These are phyloP conservation scores for Novymonas esmeraldas DNA, from an alignment of 208 protist genomes.

Conservation along the genomic window DNA sequence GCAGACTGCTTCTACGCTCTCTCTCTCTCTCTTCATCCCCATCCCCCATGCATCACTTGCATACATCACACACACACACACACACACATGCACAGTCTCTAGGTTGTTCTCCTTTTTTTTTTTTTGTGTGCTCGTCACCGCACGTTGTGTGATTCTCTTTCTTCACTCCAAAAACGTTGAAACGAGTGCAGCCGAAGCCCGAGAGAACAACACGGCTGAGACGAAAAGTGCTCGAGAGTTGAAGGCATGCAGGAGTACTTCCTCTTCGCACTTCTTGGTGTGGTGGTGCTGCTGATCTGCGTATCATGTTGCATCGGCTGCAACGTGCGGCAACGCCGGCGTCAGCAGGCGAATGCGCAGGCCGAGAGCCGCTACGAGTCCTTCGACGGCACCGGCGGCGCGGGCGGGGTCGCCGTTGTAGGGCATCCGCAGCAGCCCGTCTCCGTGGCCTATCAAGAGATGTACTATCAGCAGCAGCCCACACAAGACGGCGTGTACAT, in stretches of 20 bases:
- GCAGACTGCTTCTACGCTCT: no score
- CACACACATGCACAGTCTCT: no score
- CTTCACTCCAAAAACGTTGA: no score
- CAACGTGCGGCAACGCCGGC: neutral
- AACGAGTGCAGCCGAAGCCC: no score
- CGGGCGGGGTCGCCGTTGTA: neutral
- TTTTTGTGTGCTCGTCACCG: no score
- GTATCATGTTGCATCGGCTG: constrained; percentile 1
- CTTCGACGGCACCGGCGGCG: neutral
- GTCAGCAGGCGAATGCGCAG: neutral
- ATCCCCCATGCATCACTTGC: no score
- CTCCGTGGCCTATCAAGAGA: neutral
- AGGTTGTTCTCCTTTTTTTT: no score
- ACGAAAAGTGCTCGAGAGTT: no score
- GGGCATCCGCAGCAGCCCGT: neutral
- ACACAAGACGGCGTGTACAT: neutral
- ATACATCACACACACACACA: no score
- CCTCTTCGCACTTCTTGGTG: neutral
- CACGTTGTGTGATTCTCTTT: no score
- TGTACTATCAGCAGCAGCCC: constrained; percentile 25
- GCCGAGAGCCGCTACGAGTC: neutral
- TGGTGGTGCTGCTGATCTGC: neutral
- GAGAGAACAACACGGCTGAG: no score
- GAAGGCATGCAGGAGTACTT: constrained; percentile 2
- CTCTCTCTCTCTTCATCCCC: no score